A percentile compares a stretch with the other conserved stretches of the same genome.
phyloP scores from a whole-genome alignment of 2,329 filamentous ascomycete genomes.

The Ampelomyces quisqualis region DNA sequence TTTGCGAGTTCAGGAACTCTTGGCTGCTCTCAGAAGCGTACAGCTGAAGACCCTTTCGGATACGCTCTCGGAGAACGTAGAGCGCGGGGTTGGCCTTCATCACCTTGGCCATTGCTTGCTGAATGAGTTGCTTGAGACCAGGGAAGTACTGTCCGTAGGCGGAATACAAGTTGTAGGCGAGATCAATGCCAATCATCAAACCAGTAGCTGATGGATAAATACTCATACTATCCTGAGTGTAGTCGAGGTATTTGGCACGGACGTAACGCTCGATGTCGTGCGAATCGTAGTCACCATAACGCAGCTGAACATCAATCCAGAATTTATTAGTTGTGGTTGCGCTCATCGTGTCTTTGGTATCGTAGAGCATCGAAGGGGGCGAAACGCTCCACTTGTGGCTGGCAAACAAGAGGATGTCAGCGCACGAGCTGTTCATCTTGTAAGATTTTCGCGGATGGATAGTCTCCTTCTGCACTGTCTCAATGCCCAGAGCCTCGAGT shows the following conservation, averaged over 20 bases:
- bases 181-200: constrained; percentile 95
- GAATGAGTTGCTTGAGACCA: constrained; percentile 88
- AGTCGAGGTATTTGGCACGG: constrained; percentile 96
- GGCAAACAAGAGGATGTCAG: constrained; percentile 93
- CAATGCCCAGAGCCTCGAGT: constrained; percentile 90
- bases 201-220: constrained; percentile 97
- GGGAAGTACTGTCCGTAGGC: constrained; percentile 99
- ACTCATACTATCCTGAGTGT: constrained; percentile 97
- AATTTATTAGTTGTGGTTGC: constrained; percentile 97
- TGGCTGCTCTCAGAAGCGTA: constrained; percentile 99
- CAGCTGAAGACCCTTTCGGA: constrained; percentile 94
- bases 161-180: constrained; percentile 97
- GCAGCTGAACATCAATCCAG: constrained; percentile 95
- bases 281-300: constrained; percentile 97
- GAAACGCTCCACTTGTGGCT: constrained; percentile 99
- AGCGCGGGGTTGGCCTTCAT: constrained; percentile 99
- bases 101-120: constrained; percentile 99
- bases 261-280: constrained; percentile 99
- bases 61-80: constrained; percentile 95
- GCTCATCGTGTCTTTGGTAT: constrained; percentile 94
- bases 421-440: constrained; percentile 99
- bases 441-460: constrained; percentile 99
- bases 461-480: constrained; percentile 97
- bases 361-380: constrained; percentile 85
- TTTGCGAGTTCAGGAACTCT: constrained; percentile 98